Evolutionary conservation across 106 monocot genomes (phyloP).

Genomic region (Agapanthus africanus): DNA sequence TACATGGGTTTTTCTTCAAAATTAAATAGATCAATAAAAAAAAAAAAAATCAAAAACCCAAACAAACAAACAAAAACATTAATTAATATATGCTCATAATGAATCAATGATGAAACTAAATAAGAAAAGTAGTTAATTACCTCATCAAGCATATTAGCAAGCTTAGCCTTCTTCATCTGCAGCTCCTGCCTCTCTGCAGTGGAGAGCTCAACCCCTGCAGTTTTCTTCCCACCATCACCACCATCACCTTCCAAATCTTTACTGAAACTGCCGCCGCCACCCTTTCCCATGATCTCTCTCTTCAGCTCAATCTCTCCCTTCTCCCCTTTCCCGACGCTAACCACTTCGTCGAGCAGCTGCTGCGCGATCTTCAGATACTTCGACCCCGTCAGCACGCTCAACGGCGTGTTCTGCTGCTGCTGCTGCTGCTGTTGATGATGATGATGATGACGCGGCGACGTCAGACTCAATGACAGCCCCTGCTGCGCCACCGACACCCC

Average conservation of each 20-base stretch:
- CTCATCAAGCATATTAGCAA: conserved; percentile 82
- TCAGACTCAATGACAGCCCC: conserved; percentile 55
- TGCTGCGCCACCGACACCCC: conserved; percentile 13
- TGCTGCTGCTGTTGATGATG: conserved; percentile 16
- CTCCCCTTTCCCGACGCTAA: conserved; percentile 34
- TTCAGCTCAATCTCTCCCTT: neutral
- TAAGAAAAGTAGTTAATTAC: no score
- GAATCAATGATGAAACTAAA: no score
- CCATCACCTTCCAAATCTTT: neutral
- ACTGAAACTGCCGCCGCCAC: no score
- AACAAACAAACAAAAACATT: neutral
- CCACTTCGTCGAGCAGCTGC: conserved; percentile 81
- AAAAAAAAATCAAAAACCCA: neutral
- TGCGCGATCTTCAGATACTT: conserved; percentile 90
- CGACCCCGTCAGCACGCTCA: conserved; percentile 61
- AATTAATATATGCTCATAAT: no score
- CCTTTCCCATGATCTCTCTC: neutral
- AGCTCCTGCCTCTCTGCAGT: conserved; percentile 68
- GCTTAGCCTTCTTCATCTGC: conserved; percentile 97
- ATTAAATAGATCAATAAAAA: no score
- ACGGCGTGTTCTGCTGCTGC: conserved; percentile 15
- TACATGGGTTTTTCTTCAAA: neutral
- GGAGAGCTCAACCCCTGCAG: conserved; percentile 13
- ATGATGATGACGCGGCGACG: no score
- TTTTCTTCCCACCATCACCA: neutral